A percentile compares a stretch with the other conserved stretches of the same genome.
Conservation (phyloP, 441 rosid species). For the Daphne laureola region DNA sequence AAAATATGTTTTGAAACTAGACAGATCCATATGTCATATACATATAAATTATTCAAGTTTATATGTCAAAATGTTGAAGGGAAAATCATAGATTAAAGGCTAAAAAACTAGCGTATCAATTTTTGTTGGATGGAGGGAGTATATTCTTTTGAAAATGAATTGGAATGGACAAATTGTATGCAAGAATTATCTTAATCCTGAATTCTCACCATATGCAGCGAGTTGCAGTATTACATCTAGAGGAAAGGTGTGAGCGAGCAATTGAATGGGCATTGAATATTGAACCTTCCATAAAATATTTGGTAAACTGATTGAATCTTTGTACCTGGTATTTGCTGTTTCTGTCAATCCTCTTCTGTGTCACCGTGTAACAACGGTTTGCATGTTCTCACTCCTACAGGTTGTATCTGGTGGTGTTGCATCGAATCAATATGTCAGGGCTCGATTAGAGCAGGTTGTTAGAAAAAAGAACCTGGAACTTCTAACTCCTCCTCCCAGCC, state of each 20-base stretch:
- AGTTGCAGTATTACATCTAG: conserved; percentile 90
- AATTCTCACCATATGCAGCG: conserved; percentile 35
- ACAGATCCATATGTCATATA: no score
- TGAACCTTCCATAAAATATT: conserved; percentile 69
- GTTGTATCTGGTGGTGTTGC: conserved; percentile 97
- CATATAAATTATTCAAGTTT: no score
- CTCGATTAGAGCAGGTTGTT: conserved; percentile 51
- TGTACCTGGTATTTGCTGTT: not conserved
- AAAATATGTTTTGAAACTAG: no score
- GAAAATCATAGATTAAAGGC: no score
- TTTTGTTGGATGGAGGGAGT: no score
- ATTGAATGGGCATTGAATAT: conserved; percentile 83
- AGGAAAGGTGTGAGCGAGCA: conserved; percentile 89
- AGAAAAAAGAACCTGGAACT: conserved; percentile 62
- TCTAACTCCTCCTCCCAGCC: conserved; percentile 79
- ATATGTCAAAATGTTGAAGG: no score
- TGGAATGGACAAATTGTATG: not conserved
- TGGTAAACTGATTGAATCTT: conserved; percentile 38
- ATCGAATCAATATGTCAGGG: conserved; percentile 68
- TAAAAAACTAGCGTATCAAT: no score
- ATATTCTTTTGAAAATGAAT: not conserved
- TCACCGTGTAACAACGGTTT: conserved; percentile 11
- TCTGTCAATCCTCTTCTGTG: conserved; percentile 11
- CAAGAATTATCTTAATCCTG: conserved; percentile 1
- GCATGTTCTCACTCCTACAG: conserved; percentile 28